Conservation (phyloP, 2,329 filamentous ascomycete species). For the Hymenoscyphus linearis region DNA sequence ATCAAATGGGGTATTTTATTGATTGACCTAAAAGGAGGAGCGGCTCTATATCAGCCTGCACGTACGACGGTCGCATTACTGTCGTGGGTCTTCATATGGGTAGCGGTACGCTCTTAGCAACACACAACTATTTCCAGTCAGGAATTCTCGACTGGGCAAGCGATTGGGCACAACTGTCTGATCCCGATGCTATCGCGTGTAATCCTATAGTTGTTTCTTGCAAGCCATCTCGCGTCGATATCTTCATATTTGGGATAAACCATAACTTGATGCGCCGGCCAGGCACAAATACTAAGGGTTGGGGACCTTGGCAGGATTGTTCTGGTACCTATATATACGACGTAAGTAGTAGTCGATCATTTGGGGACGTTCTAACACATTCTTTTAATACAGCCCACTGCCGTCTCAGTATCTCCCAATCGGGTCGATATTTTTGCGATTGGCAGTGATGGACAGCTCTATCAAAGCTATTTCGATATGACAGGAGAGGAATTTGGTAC, state of each 20-base stretch:
- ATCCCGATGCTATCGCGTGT: too few relatives aligned
- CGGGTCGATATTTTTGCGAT: neutral
- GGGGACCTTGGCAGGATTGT: neutral
- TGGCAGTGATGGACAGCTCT: neutral
- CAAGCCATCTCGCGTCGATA: neutral
- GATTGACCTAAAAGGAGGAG: too few relatives aligned
- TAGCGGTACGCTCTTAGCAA: too few relatives aligned
- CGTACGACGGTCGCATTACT: too few relatives aligned
- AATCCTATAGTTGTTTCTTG: too few relatives aligned
- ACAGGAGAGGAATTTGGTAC: neutral
- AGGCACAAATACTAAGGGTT: neutral
- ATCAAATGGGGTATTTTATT: too few relatives aligned
- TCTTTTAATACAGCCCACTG: neutral
- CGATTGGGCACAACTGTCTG: too few relatives aligned
- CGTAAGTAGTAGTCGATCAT: neutral
- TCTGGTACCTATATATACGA: neutral
- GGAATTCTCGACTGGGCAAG: too few relatives aligned
- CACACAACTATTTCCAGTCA: too few relatives aligned
- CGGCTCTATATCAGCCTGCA: too few relatives aligned
- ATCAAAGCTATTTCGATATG: neutral
- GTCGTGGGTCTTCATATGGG: too few relatives aligned
- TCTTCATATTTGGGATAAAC: neutral
- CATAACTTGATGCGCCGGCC: neutral
- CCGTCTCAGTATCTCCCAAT: neutral
- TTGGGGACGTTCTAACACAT: neutral